phyloP scores from a whole-genome alignment of 2,329 filamentous ascomycete species.

The Talaromyces rugulosus region DNA sequence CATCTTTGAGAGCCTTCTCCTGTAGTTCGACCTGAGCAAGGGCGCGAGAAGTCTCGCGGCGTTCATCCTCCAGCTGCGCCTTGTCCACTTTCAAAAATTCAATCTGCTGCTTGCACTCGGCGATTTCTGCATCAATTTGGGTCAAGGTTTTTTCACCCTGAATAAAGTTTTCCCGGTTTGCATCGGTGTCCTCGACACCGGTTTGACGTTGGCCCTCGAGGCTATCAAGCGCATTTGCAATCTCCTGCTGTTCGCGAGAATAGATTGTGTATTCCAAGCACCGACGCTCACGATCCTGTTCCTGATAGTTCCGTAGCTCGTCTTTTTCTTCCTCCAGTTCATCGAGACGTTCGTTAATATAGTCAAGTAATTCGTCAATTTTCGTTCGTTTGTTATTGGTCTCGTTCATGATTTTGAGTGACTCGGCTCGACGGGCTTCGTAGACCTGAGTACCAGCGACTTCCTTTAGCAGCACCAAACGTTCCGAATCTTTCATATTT shows the following conservation, averaged over 20 bases:
- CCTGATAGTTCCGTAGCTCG: slow-evolving; percentile 87
- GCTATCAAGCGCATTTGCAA: slow-evolving; percentile 71
- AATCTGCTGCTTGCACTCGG: slow-evolving; percentile 73
- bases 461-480: slow-evolving; percentile 86
- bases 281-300: slow-evolving; percentile 85
- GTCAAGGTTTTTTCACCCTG: slow-evolving; percentile 75
- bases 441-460: slow-evolving; percentile 98
- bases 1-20: slow-evolving; percentile 76
- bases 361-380: slow-evolving; percentile 86
- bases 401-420: slow-evolving; percentile 93
- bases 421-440: slow-evolving; percentile 85
- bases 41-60: slow-evolving; percentile 72
- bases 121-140: slow-evolving; percentile 72
- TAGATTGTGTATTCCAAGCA: slow-evolving; percentile 95
- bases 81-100: slow-evolving; percentile 82
- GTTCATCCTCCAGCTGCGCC: slow-evolving; percentile 82
- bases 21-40: slow-evolving; percentile 84
- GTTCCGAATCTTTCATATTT: slow-evolving; percentile 96
- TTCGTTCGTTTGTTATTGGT: slow-evolving; percentile 92
- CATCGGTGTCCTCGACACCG: slow-evolving; percentile 79
- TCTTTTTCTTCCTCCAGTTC: slow-evolving; percentile 98
- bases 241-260: slow-evolving; percentile 77
- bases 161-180: slow-evolving; percentile 70
- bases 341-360: slow-evolving; percentile 81
- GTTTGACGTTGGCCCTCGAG: slow-evolving; percentile 78